These are phyloP conservation scores for Coniochaeta ligniaria DNA, from an alignment of 2,329 filamentous ascomycete species.

Conservation along the genomic window DNA sequence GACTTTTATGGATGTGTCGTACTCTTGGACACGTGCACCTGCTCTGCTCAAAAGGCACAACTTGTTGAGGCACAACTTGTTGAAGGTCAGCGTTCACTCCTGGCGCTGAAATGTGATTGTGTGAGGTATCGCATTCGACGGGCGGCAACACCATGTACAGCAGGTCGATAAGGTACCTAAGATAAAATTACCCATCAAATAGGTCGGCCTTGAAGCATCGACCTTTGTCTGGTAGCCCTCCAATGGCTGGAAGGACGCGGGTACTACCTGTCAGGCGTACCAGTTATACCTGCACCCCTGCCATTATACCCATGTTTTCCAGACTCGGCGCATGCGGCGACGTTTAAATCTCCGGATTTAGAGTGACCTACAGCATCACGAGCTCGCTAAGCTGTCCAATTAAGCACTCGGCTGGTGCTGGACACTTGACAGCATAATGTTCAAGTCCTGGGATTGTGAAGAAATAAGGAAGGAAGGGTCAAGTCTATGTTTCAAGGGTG, in stretches of 20 bases:
- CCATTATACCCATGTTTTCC: background rate
- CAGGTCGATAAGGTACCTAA: no score
- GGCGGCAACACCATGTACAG: no score
- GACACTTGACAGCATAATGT: background rate
- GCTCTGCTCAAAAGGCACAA: background rate
- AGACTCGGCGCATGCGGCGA: background rate
- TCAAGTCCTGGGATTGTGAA: background rate
- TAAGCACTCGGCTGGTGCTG: background rate
- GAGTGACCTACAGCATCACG: background rate
- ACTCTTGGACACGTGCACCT: background rate
- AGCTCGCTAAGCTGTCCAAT: background rate
- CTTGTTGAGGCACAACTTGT: no score
- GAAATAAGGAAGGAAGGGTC: background rate
- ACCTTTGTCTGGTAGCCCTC: background rate
- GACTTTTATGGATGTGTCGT: background rate
- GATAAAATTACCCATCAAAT: no score
- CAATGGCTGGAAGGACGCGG: background rate
- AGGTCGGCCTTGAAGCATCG: background rate
- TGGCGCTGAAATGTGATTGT: no score
- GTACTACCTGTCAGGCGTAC: background rate
- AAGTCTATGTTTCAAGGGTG: background rate
- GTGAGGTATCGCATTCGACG: no score
- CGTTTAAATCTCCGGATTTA: slow-evolving; percentile 1
- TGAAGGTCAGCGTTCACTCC: background rate
- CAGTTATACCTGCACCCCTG: background rate